These are phyloP conservation scores for Psilocybe mexicana DNA, from an alignment of 1,284 basidiomycete species.

Conservation along the genomic window DNA sequence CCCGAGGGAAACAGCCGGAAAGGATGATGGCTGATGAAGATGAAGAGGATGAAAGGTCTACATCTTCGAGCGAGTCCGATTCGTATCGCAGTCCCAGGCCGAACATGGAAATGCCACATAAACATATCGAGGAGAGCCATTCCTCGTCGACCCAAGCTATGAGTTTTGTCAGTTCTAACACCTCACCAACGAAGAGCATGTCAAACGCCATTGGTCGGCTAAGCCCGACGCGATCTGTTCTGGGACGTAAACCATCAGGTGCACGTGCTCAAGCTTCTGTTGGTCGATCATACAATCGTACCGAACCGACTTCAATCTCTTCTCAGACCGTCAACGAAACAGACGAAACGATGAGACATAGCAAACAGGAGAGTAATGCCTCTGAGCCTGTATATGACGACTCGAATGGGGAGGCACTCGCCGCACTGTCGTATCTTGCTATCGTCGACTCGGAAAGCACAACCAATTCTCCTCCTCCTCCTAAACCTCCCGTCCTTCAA, in stretches of 20 bases:
- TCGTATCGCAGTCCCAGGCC: constrained; percentile 6
- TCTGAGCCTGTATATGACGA: constrained; percentile 23
- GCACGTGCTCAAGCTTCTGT: constrained; percentile 72
- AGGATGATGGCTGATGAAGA: constrained; percentile 19
- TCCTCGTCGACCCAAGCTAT: constrained; percentile 38
- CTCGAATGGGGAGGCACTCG: constrained; percentile 65
- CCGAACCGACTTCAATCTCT: constrained; percentile 23
- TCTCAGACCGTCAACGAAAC: constrained; percentile 36
- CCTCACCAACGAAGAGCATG: constrained; percentile 10
- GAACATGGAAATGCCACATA: constrained; percentile 16
- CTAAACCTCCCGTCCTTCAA: constrained; percentile 13
- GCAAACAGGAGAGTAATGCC: constrained; percentile 15
- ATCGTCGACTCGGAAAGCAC: constrained; percentile 39
- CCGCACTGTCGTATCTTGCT: constrained; percentile 74
- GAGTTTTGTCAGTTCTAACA: constrained; percentile 34
- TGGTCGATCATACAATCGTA: constrained; percentile 31
- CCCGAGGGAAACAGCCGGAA: background rate
- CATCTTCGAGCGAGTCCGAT: constrained; percentile 19
- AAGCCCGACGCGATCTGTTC: constrained; percentile 38
- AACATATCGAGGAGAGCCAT: background rate
- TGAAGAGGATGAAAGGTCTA: constrained; percentile 17
- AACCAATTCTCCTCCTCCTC: constrained; percentile 18
- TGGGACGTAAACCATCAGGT: constrained; percentile 79
- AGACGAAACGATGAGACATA: constrained; percentile 27
- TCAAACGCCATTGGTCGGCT: constrained; percentile 23